Conservation (phyloP, 176 grass and related monocot species). For the Oryza brachyantha region DNA sequence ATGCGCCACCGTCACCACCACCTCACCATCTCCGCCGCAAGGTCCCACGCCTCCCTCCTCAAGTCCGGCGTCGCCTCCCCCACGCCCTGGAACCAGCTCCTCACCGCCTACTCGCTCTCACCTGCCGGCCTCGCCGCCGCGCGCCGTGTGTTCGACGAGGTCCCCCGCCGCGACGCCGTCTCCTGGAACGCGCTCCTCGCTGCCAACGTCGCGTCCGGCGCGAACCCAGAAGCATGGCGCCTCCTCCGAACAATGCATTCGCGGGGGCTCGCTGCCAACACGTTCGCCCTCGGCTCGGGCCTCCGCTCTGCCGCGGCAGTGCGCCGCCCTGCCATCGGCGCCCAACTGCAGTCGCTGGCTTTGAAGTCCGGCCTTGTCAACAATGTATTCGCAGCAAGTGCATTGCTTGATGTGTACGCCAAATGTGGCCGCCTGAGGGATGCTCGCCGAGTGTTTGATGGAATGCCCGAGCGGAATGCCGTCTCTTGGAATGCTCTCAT, state of each 20-base stretch:
- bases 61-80: slow-evolving; percentile 41
- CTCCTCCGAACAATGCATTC: slow-evolving; percentile 37
- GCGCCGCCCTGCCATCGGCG: slow-evolving; percentile 7
- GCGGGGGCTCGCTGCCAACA: slow-evolving; percentile 24
- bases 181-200: slow-evolving; percentile 72
- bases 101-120: slow-evolving; percentile 43
- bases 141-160: slow-evolving; percentile 54
- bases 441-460: slow-evolving; percentile 39
- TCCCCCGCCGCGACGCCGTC: slow-evolving; percentile 37
- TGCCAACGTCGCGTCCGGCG: slow-evolving; percentile 28
- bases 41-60: slow-evolving; percentile 44
- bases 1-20: slow-evolving; percentile 24
- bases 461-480: slow-evolving; percentile 43
- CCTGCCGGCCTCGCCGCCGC: slow-evolving; percentile 18
- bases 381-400: slow-evolving; percentile 38
- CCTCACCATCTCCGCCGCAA: slow-evolving; percentile 21
- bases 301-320: slow-evolving; percentile 34
- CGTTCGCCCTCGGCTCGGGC: slow-evolving; percentile 47
- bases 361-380: slow-evolving; percentile 32
- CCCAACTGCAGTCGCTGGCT: slow-evolving; percentile 47
- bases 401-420: slow-evolving; percentile 41
- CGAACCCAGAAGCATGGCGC: slow-evolving; percentile 25
- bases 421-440: slow-evolving; percentile 42
- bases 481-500: slow-evolving; percentile 63
- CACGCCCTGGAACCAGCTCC: slow-evolving; percentile 59